A percentile compares a stretch with the other conserved stretches of the same genome.
Evolutionary conservation across 768 basidiomycete species (phyloP).

Genomic region (Calocera viscosa): DNA sequence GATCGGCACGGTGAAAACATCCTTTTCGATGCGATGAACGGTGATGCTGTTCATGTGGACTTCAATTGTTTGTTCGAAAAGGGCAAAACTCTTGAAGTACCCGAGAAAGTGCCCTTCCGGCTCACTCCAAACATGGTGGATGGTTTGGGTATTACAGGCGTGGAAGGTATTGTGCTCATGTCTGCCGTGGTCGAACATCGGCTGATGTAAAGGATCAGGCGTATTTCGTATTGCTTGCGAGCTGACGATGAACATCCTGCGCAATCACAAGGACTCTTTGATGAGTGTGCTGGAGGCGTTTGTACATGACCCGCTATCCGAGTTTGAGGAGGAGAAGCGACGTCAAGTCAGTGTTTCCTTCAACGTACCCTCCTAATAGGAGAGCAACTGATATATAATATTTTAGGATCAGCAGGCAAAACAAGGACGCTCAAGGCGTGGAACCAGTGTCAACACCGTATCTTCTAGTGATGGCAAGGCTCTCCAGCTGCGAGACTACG

Average conservation of each 20-base stretch:
- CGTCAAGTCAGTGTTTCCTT: constrained; percentile 36
- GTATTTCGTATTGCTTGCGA: constrained; percentile 86
- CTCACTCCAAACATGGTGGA: constrained; percentile 88
- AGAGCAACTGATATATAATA: neutral
- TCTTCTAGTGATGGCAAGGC: constrained; percentile 37
- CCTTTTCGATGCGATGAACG: constrained; percentile 72
- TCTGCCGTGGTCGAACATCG: neutral
- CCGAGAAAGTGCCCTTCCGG: constrained; percentile 88
- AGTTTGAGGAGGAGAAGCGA: constrained; percentile 79
- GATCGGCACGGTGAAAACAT: constrained; percentile 97
- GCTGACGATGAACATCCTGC: constrained; percentile 72
- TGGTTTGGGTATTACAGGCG: constrained; percentile 82
- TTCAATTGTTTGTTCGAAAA: constrained; percentile 98
- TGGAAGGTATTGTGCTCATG: constrained; percentile 51
- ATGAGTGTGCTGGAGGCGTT: constrained; percentile 96
- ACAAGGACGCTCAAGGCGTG: neutral
- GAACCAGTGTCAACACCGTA: constrained; percentile 14
- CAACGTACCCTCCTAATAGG: neutral
- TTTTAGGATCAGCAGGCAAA: neutral
- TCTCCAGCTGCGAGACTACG: constrained; percentile 51
- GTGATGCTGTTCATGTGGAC: constrained; percentile 91
- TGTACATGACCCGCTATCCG: constrained; percentile 90
- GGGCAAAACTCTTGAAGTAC: constrained; percentile 75
- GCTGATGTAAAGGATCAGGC: constrained; percentile 33
- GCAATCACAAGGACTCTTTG: constrained; percentile 81